A percentile compares a stretch with the other conserved stretches of the same genome.
Evolutionary conservation across 2,329 filamentous ascomycete species (phyloP).

Genomic region (Fusarium buxicola): DNA sequence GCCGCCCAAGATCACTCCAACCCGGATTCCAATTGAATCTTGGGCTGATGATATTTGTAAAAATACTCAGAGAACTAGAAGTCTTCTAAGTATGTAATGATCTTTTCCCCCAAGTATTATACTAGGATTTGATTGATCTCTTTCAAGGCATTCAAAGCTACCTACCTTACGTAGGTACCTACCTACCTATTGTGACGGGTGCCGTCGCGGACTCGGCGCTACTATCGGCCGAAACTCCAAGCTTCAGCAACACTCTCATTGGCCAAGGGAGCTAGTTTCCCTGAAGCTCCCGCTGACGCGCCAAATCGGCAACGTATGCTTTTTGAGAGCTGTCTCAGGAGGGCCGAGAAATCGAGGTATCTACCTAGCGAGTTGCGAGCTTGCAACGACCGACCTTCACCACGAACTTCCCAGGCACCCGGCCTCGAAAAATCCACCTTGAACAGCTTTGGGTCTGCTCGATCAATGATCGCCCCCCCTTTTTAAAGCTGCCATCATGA

Average conservation of each 20-base stretch:
- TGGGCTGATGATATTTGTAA: no score
- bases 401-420: constrained; percentile 22
- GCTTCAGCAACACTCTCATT: constrained; percentile 39
- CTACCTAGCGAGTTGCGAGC: constrained; percentile 37
- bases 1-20: not conserved
- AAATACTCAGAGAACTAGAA: no score
- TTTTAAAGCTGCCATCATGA: constrained; percentile 52
- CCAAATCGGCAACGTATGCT: constrained; percentile 54
- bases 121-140: no score
- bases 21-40: no score
- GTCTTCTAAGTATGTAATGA: no score
- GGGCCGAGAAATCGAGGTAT: constrained; percentile 39
- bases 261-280: constrained; percentile 40
- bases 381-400: constrained; percentile 30
- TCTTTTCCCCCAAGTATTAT: no score
- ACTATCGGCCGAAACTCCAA: constrained; percentile 36
- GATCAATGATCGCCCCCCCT: constrained; percentile 50
- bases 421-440: constrained; percentile 25
- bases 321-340: constrained; percentile 49
- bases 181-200: no score
- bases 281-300: constrained; percentile 45
- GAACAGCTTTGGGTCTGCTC: constrained; percentile 42
- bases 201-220: constrained; percentile 31
- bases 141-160: no score
- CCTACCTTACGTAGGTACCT: no score